Conservation (phyloP, 495 filamentous ascomycete genomes). For the Friedmanniomyces endolithicus region DNA sequence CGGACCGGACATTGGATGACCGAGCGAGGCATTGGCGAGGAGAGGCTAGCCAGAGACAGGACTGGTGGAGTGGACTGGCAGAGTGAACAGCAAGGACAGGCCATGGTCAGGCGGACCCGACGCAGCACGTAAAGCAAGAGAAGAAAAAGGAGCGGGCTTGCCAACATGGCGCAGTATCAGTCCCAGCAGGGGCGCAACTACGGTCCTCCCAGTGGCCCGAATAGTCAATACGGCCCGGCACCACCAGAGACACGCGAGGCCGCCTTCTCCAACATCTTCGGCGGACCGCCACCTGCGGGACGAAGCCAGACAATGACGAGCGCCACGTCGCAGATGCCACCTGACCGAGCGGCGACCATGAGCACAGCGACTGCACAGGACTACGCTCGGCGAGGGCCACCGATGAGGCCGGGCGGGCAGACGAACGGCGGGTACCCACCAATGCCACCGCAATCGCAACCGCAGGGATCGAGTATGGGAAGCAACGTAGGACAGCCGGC, state of each 20-base stretch:
- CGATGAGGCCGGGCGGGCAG: conserved; percentile 38
- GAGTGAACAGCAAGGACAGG: background rate
- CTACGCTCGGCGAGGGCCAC: conserved; percentile 46
- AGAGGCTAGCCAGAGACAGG: too few species aligned
- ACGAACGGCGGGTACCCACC: conserved; percentile 11
- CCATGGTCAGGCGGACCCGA: conserved; percentile 7
- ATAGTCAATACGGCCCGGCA: conserved; percentile 48
- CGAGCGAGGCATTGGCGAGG: too few species aligned
- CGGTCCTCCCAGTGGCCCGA: conserved; percentile 30
- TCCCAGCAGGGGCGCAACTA: conserved; percentile 60
- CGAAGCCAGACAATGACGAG: conserved; percentile 83
- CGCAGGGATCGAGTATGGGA: conserved; percentile 8
- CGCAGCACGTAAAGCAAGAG: conserved; percentile 2
- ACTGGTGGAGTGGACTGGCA: too few species aligned
- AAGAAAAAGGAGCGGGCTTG: background rate
- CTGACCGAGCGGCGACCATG: conserved; percentile 83
- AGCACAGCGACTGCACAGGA: conserved; percentile 46
- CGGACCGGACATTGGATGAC: too few species aligned
- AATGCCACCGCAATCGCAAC: background rate
- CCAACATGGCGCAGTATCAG: conserved; percentile 70
- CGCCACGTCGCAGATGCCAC: conserved; percentile 43
- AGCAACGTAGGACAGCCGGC: conserved; percentile 23
- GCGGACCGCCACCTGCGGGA: conserved; percentile 65
- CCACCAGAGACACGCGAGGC: conserved; percentile 76
- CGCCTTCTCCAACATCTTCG: conserved; percentile 94